These are phyloP conservation scores for Priceomyces carsonii DNA, from an alignment of 805 yeast genomes.

Conservation along the genomic window DNA sequence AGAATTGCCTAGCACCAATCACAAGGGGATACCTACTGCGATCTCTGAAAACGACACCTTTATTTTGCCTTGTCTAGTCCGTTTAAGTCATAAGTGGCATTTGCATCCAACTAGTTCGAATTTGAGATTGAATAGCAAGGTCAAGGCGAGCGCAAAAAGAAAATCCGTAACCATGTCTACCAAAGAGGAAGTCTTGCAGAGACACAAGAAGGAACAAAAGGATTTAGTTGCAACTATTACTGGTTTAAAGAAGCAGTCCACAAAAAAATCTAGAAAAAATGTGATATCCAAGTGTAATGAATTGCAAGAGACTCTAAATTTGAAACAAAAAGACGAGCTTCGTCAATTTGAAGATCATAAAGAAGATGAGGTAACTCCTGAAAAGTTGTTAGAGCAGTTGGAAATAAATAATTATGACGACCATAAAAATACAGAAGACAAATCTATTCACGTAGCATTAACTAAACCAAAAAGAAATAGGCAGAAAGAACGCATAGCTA, in stretches of 20 bases:
- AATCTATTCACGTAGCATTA: background rate
- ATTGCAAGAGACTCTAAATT: constrained; percentile 56
- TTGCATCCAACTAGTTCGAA: too few relatives aligned
- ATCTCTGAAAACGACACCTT: too few relatives aligned
- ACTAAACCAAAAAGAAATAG: constrained; percentile 59
- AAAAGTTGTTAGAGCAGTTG: constrained; percentile 60
- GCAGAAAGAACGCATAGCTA: constrained; percentile 80
- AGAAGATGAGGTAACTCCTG: constrained; percentile 62
- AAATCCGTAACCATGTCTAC: constrained; percentile 7
- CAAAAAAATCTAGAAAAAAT: constrained; percentile 73
- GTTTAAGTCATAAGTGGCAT: background rate
- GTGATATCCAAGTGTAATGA: constrained; percentile 59
- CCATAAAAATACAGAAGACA: background rate
- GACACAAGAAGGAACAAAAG: constrained; percentile 69
- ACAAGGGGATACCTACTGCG: too few relatives aligned
- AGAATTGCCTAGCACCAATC: too few relatives aligned
- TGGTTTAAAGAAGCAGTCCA: constrained; percentile 79
- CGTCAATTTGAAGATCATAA: constrained; percentile 13
- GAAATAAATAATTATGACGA: constrained; percentile 4
- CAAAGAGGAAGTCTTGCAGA: constrained; percentile 50
- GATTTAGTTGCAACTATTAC: constrained; percentile 70
- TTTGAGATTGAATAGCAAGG: background rate
- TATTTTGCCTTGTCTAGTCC: constrained; percentile 5
- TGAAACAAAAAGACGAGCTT: constrained; percentile 57
- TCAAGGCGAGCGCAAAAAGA: constrained; percentile 4